phyloP scores from a whole-genome alignment of 192 early-diverging fungal genomes.

The Entomortierella beljakovae region DNA sequence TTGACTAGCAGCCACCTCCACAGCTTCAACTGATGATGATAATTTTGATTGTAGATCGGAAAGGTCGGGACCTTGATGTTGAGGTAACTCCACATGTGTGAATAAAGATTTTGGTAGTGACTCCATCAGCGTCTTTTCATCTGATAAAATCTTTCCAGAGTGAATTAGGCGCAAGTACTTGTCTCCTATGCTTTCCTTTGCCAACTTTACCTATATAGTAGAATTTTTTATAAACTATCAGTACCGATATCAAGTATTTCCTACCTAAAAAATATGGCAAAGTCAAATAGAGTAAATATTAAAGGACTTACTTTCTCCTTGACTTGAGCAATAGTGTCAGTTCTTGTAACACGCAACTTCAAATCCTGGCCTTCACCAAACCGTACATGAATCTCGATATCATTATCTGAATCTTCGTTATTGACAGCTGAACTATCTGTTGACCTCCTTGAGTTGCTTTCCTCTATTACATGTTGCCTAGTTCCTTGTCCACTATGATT shows the following conservation, averaged over 20 bases:
- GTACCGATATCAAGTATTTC: too few species aligned
- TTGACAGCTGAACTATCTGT: background rate
- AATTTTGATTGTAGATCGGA: constrained; percentile 28
- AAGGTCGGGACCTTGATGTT: constrained; percentile 17
- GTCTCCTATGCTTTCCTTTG: constrained; percentile 26
- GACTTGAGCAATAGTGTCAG: constrained; percentile 52
- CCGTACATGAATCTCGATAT: constrained; percentile 40
- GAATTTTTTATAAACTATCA: too few species aligned
- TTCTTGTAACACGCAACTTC: constrained; percentile 32
- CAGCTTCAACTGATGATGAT: constrained; percentile 30
- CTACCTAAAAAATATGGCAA: too few species aligned
- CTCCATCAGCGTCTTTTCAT: constrained; percentile 46
- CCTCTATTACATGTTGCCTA: background rate
- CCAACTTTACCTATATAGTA: constrained; percentile 44
- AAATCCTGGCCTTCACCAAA: constrained; percentile 47
- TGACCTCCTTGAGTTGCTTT: background rate
- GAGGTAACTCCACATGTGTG: constrained; percentile 23
- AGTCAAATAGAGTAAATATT: too few species aligned
- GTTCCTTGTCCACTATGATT: background rate
- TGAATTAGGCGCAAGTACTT: constrained; percentile 67
- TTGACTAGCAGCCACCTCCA: constrained; percentile 40
- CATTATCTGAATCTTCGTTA: constrained; percentile 14
- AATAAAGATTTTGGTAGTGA: constrained; percentile 45
- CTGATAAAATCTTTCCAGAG: constrained; percentile 58
- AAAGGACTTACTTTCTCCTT: constrained; percentile 58